phyloP scores from a whole-genome alignment of 2,329 filamentous ascomycete genomes.

The Sporothrix luriei region DNA sequence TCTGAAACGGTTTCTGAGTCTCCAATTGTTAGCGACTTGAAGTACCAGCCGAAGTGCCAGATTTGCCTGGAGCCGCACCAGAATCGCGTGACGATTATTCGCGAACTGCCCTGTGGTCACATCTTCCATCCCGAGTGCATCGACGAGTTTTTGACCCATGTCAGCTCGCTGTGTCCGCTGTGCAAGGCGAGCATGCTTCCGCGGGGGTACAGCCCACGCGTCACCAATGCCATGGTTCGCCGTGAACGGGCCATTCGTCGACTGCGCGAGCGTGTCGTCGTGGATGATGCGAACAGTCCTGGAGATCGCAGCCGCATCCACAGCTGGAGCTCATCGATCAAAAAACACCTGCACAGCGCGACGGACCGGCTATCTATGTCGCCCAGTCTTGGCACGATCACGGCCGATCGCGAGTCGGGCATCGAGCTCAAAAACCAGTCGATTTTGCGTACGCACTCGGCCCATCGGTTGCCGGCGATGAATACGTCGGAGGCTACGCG shows the following conservation, averaged over 20 bases:
- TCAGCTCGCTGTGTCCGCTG: slow-evolving; percentile 84
- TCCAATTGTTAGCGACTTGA: slow-evolving; percentile 38
- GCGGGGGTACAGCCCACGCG: slow-evolving; percentile 63
- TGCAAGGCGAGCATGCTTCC: slow-evolving; percentile 87
- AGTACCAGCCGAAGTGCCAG: slow-evolving; percentile 80
- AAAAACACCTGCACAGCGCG: slow-evolving; percentile 35
- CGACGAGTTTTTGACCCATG: slow-evolving; percentile 75
- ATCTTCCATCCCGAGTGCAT: slow-evolving; percentile 94
- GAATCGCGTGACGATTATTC: slow-evolving; percentile 69
- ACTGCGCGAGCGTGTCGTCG: slow-evolving; percentile 57
- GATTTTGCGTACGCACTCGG: slow-evolving; percentile 15
- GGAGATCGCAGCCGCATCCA: slow-evolving; percentile 27
- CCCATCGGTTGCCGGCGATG: neutral
- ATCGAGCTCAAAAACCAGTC: slow-evolving; percentile 35
- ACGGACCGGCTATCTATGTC: slow-evolving; percentile 26
- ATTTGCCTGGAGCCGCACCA: slow-evolving; percentile 86
- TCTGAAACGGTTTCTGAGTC: slow-evolving; percentile 5
- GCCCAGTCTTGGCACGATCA: slow-evolving; percentile 20
- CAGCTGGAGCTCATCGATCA: slow-evolving; percentile 37
- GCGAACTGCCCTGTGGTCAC: slow-evolving; percentile 85
- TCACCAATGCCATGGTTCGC: slow-evolving; percentile 85
- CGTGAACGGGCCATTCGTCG: slow-evolving; percentile 71
- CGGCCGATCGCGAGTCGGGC: slow-evolving; percentile 21
- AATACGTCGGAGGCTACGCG: slow-evolving; percentile 34
- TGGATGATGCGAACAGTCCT: slow-evolving; percentile 45